Base-by-base conservation (phyloP, 371 early-diverging fungal genomes). In the Syncephalis plumigaleata region DNA sequence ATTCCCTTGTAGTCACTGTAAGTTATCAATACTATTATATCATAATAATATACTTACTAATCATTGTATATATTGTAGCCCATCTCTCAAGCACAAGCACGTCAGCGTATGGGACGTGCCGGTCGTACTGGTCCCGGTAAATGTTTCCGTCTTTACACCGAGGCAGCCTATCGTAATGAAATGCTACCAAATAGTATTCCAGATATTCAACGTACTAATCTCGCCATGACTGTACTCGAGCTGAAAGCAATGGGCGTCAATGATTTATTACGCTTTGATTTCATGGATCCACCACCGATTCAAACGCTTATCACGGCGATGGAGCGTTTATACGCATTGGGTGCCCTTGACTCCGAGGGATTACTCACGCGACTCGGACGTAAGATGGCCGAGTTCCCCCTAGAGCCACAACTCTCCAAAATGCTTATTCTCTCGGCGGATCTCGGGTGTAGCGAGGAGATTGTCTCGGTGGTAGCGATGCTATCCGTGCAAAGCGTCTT, bases 61-160 rank as follows among this genome's bases (percentile, higher is more conserved):
- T n/a, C 11, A 31, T 11, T 7, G 11, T 31, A 11, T 31, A 7
- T 31, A 11, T 31, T 7, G 11, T 31, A 31, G 31, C 93, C 91
- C 9, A 95, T 97, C 36, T 91, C 94, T 22, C 96, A 93, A 64
- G 95, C 95, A 11, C 88, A 89, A 59, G 96, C 98, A 20, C 64
- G 85, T 49, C 98, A 98, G 64, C 77, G 99, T 42, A 65, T 84
- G n/a, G 99, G 99, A n/a, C 84, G 99, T 63, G 96, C 98, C 39
- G 98, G 98, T 36, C 84, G 99, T 57, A 90, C 94, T 0, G 89
- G 90, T 17, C 91, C 93, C 13, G 99, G 99, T 40, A 91, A 87
- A 57, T 90, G 86, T 47, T 98, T 89, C 59, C 72, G 98, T 20
- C 75, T 99, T 0, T 99, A 94, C 59, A 98, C 98, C 0, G 91